Evolutionary conservation across 2,329 filamentous ascomycete genomes (phyloP).

Genomic region (Fusarium pseudocircinatum): DNA sequence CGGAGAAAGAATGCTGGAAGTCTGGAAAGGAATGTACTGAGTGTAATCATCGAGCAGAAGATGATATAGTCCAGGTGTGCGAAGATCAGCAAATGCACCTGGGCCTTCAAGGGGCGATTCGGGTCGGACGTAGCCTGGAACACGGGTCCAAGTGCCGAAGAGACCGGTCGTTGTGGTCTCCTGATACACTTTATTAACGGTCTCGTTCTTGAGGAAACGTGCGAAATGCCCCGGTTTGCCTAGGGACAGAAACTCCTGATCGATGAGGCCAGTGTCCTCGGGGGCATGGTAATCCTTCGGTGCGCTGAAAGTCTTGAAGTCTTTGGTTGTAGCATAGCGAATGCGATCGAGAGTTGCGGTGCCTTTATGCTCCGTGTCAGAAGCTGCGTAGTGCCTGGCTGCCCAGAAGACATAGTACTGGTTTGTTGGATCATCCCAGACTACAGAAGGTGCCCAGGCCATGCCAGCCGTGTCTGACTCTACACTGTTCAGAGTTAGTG

Average conservation of each 20-base stretch:
- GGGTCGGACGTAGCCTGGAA: slow-evolving; percentile 48
- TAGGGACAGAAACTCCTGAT: slow-evolving; percentile 58
- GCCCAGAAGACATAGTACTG: slow-evolving; percentile 62
- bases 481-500: slow-evolving; percentile 37
- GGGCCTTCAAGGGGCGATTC: slow-evolving; percentile 50
- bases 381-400: slow-evolving; percentile 53
- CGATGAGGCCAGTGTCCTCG: slow-evolving; percentile 56
- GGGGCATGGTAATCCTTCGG: slow-evolving; percentile 56
- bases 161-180: slow-evolving; percentile 56
- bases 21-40: slow-evolving; percentile 57
- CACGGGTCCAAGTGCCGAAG: slow-evolving; percentile 58
- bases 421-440: slow-evolving; percentile 47
- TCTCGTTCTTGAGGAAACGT: slow-evolving; percentile 63
- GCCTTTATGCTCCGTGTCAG: slow-evolving; percentile 57
- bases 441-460: slow-evolving; percentile 51
- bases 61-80: slow-evolving; percentile 49
- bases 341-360: slow-evolving; percentile 53
- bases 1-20: slow-evolving; percentile 47
- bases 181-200: slow-evolving; percentile 58
- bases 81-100: slow-evolving; percentile 51
- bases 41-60: slow-evolving; percentile 57
- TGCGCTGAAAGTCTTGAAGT: slow-evolving; percentile 59
- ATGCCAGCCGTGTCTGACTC: slow-evolving; percentile 49
- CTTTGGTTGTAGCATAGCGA: slow-evolving; percentile 60
- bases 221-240: slow-evolving; percentile 53